phyloP scores from a whole-genome alignment of 2,329 filamentous ascomycete species.

The Fusarium armeniacum region DNA sequence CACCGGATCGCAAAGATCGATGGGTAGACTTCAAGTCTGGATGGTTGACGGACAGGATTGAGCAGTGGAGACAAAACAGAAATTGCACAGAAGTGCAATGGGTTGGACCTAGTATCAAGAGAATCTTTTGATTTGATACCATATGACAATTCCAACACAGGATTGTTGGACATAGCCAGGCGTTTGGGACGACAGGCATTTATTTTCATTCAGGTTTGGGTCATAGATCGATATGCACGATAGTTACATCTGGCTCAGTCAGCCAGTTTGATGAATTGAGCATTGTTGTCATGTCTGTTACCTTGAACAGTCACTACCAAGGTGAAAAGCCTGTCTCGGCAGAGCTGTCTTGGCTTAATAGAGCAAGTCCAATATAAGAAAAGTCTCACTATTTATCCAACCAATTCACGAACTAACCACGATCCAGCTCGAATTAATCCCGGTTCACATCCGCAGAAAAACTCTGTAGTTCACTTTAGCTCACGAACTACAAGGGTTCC shows the following conservation, averaged over 20 bases:
- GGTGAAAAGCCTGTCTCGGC: too few species aligned
- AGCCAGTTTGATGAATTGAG: slow-evolving; percentile 3
- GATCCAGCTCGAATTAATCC: slow-evolving; percentile 24
- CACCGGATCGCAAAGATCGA: slow-evolving; percentile 35
- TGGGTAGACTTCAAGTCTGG: slow-evolving; percentile 53
- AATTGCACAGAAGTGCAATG: slow-evolving; percentile 52
- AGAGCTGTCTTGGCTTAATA: neutral
- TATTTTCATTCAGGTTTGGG: slow-evolving; percentile 17
- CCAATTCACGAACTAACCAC: slow-evolving; percentile 13
- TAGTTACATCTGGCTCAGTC: neutral
- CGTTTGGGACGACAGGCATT: slow-evolving; percentile 42
- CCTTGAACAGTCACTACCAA: too few species aligned
- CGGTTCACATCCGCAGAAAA: slow-evolving; percentile 16
- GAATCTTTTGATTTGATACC: slow-evolving; percentile 46
- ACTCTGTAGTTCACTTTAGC: slow-evolving; percentile 26
- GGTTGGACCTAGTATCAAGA: slow-evolving; percentile 53
- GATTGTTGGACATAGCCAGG: slow-evolving; percentile 34
- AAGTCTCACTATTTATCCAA: slow-evolving; percentile 9
- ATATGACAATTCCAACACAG: neutral
- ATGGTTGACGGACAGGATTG: slow-evolving; percentile 49
- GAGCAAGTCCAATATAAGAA: neutral
- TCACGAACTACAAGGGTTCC: slow-evolving; percentile 30
- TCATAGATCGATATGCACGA: slow-evolving; percentile 38
- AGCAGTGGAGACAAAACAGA: slow-evolving; percentile 46
- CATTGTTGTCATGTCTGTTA: neutral